Evolutionary conservation across 768 basidiomycete species (phyloP).

Genomic region (Mycena leptocephala): DNA sequence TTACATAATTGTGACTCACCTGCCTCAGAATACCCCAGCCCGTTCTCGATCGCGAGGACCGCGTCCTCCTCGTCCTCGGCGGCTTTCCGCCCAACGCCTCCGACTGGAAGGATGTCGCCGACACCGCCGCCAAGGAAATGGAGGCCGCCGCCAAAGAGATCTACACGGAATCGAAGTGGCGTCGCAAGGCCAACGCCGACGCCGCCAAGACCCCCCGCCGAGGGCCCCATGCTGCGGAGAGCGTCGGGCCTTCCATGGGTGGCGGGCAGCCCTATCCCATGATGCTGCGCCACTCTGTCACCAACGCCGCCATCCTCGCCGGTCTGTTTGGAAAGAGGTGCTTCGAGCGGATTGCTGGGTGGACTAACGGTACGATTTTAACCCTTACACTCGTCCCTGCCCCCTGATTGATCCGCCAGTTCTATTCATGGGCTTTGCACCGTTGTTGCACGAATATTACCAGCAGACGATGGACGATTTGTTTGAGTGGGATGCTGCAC

Average conservation of each 20-base stretch:
- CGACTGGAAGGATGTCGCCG: neutral
- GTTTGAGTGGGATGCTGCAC: too few species aligned
- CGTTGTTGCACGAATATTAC: neutral
- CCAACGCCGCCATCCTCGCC: neutral
- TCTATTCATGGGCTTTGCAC: neutral
- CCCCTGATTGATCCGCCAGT: neutral
- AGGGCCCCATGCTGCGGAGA: neutral
- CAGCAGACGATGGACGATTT: too few species aligned
- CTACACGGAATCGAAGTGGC: neutral
- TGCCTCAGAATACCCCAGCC: neutral
- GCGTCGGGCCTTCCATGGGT: neutral
- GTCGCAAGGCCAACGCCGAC: neutral
- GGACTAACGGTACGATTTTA: neutral
- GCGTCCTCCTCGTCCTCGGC: neutral
- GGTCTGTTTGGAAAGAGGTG: neutral
- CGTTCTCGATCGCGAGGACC: too few species aligned
- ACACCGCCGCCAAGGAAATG: neutral
- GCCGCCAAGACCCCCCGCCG: neutral
- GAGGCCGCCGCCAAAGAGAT: neutral
- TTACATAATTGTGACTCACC: too few species aligned
- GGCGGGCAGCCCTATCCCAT: neutral
- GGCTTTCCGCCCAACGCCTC: neutral
- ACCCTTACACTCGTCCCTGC: too few species aligned
- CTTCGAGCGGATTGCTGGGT: neutral
- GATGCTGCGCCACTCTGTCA: neutral